These are phyloP conservation scores for Ramalina intermedia DNA, from an alignment of 495 filamentous ascomycete species.

Conservation along the genomic window DNA sequence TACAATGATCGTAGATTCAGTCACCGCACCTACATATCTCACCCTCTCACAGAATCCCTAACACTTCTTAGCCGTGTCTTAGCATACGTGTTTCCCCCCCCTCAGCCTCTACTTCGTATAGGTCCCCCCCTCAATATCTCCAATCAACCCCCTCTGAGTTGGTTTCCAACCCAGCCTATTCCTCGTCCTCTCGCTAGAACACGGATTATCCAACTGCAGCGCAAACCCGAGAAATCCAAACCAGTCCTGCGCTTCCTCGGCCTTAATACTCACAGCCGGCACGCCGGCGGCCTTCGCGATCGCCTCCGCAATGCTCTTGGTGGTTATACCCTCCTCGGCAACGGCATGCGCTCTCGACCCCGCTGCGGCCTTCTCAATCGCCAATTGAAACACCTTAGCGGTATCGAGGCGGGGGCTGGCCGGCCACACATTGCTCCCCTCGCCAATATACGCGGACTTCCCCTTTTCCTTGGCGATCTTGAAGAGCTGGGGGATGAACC, in stretches of 20 bases:
- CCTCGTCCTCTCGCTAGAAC: constrained; percentile 28
- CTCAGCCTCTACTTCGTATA: too few relatives aligned
- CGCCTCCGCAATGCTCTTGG: constrained; percentile 27
- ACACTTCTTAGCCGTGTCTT: too few relatives aligned
- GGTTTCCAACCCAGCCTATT: constrained; percentile 28
- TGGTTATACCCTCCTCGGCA: constrained; percentile 23
- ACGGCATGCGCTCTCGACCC: constrained; percentile 28
- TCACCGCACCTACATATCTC: too few relatives aligned
- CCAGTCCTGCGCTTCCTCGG: constrained; percentile 22
- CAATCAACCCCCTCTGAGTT: constrained; percentile 18
- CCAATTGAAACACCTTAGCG: constrained; percentile 26
- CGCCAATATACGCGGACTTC: constrained; percentile 25
- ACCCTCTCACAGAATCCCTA: too few relatives aligned
- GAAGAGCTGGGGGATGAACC: constrained; percentile 17
- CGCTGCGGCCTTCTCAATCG: constrained; percentile 26
- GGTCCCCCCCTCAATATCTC: constrained; percentile 19
- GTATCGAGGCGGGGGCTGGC: constrained; percentile 28
- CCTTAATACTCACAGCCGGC: constrained; percentile 24
- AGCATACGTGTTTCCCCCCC: too few relatives aligned
- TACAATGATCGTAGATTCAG: too few relatives aligned
- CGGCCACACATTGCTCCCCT: constrained; percentile 29
- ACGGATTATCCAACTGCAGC: constrained; percentile 21
- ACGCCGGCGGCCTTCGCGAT: constrained; percentile 20
- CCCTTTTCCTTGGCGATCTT: background rate
- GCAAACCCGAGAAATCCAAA: constrained; percentile 17